A percentile compares a stretch with the other conserved stretches of the same genome.
Conservation (phyloP, 352 stramenopile species). For the Vaucheria bursata region DNA sequence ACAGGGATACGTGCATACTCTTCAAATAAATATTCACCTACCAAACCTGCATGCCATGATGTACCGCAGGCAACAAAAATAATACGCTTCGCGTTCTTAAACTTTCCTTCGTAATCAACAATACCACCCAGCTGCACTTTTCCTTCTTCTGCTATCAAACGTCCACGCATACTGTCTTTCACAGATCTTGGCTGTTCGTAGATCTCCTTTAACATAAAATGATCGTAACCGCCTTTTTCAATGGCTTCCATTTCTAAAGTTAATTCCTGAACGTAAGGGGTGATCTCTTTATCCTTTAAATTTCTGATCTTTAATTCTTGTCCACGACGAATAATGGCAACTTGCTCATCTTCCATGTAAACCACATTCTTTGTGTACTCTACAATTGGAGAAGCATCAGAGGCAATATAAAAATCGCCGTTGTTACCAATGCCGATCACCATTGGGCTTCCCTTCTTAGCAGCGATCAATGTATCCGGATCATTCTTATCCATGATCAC, state of each 20-base stretch:
- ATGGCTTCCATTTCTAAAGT: not conserved
- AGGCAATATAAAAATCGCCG: not conserved
- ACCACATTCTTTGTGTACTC: not conserved
- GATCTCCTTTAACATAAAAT: not conserved
- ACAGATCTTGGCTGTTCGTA: not conserved
- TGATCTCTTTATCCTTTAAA: not conserved
- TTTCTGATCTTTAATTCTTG: too few relatives aligned
- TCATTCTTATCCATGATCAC: not conserved
- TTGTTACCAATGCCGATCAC: not conserved
- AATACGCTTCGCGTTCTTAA: not conserved
- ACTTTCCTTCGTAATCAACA: not conserved
- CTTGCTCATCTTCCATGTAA: not conserved
- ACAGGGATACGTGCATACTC: not conserved
- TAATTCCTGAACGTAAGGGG: not conserved
- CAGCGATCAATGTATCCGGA: not conserved
- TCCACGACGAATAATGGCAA: not conserved
- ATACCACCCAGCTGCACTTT: not conserved
- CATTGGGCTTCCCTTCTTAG: not conserved
- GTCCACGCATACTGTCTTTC: not conserved
- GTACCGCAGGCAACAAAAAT: not conserved
- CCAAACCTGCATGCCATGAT: not conserved
- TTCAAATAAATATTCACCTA: not conserved
- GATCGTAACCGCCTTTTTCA: not conserved
- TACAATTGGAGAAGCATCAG: not conserved
- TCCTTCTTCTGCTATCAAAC: not conserved